These are phyloP conservation scores for Turritis glabra DNA, from an alignment of 345 rosid species.

Conservation along the genomic window DNA sequence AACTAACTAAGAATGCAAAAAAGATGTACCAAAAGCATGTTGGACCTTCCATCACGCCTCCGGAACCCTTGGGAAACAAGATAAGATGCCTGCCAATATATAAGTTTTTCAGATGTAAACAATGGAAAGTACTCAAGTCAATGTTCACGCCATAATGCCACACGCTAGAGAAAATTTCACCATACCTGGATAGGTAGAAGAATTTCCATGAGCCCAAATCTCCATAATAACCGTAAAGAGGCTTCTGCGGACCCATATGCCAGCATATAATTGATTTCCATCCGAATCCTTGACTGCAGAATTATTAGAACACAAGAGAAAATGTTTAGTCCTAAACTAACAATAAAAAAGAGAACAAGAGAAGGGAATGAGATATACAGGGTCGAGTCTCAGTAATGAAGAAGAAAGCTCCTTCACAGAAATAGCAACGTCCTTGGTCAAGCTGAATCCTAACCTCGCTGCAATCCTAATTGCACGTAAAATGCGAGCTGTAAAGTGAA, in stretches of 20 bases:
- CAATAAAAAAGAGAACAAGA: not conserved
- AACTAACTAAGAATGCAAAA: constrained; percentile 9
- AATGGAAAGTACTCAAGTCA: not conserved
- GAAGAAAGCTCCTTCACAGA: constrained; percentile 52
- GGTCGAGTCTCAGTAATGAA: constrained; percentile 57
- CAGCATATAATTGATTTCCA: constrained; percentile 65
- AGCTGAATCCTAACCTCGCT: constrained; percentile 67
- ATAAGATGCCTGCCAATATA: constrained; percentile 48
- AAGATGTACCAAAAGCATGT: constrained; percentile 60
- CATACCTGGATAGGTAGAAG: constrained; percentile 59
- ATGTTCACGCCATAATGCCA: not conserved
- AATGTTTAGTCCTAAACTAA: not conserved
- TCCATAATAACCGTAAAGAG: constrained; percentile 57
- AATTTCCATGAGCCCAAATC: constrained; percentile 60
- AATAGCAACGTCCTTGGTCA: constrained; percentile 65
- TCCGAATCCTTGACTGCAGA: constrained; percentile 47
- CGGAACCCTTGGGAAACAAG: constrained; percentile 50
- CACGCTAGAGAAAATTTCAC: constrained; percentile 8
- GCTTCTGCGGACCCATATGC: constrained; percentile 67
- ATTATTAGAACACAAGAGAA: not conserved
- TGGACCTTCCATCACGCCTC: constrained; percentile 62
- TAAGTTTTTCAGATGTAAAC: not conserved
- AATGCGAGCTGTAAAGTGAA: constrained; percentile 61
- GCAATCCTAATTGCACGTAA: constrained; percentile 74
- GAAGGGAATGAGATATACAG: constrained; percentile 42